These are phyloP conservation scores for Coemansia sp. DNA, from an alignment of 192 early-diverging fungal species.

Conservation along the genomic window DNA sequence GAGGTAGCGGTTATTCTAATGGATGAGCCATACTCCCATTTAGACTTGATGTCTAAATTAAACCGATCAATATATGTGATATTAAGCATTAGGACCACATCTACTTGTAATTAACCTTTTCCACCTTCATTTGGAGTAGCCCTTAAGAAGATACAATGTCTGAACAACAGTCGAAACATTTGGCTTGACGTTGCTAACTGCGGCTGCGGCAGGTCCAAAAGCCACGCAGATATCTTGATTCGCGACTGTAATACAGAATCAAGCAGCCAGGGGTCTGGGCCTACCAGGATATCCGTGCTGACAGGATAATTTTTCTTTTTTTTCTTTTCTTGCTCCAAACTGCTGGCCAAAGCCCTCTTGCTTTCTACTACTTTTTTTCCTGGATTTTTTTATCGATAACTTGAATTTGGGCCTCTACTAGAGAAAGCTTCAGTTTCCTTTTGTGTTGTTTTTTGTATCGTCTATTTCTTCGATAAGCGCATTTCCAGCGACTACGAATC, in stretches of 20 bases:
- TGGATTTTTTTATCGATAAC: neutral
- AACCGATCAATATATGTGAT: neutral
- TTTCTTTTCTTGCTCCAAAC: neutral
- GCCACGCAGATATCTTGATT: neutral
- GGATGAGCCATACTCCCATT: neutral
- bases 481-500: neutral
- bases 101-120: neutral
- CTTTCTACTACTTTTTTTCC: neutral
- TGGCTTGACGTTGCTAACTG: neutral
- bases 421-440: neutral
- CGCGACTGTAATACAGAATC: neutral
- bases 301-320: neutral
- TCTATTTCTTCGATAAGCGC: neutral
- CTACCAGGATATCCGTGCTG: neutral
- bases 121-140: neutral
- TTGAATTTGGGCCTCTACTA: neutral
- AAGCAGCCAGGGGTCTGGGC: slow-evolving; percentile 1
- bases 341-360: neutral
- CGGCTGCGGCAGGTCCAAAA: neutral
- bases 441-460: neutral
- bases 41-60: neutral
- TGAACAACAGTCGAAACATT: too few relatives aligned
- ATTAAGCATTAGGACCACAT: neutral
- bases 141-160: neutral
- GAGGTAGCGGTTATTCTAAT: neutral